Percentiles rank a stretch among this genome's conserved stretches.
Evolutionary conservation across 495 filamentous ascomycete species (phyloP).

Genomic region (Pseudomonodictys pantanalensis): DNA sequence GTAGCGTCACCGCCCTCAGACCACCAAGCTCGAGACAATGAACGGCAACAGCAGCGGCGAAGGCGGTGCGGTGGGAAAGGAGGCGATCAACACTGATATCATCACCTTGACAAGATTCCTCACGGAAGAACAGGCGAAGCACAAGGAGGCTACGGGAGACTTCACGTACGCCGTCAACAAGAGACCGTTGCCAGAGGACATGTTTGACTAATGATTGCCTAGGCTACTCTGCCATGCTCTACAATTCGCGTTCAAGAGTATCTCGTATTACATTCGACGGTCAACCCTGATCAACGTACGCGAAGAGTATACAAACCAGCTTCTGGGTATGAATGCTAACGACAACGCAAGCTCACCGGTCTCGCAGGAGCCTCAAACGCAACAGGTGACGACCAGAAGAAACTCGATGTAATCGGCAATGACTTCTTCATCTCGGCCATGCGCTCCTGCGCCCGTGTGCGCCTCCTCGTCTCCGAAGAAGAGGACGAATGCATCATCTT

Average conservation of each 20-base stretch:
- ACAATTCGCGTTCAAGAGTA: slow-evolving; percentile 99
- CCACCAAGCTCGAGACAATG: slow-evolving; percentile 17
- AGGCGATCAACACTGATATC: slow-evolving; percentile 92
- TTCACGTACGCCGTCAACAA: slow-evolving; percentile 67
- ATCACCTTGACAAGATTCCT: slow-evolving; percentile 92
- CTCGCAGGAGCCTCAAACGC: slow-evolving; percentile 92
- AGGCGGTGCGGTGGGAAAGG: slow-evolving; percentile 48
- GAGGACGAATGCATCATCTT: slow-evolving; percentile 91
- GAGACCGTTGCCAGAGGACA: neutral
- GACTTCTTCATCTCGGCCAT: slow-evolving; percentile 95
- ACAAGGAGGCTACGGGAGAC: slow-evolving; percentile 93
- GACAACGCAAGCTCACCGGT: slow-evolving; percentile 61
- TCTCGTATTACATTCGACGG: slow-evolving; percentile 98
- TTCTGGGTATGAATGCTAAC: slow-evolving; percentile 6
- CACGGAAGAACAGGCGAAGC: slow-evolving; percentile 90
- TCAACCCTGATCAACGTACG: slow-evolving; percentile 85
- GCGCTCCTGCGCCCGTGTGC: slow-evolving; percentile 83
- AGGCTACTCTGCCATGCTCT: slow-evolving; percentile 95
- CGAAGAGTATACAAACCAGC: neutral
- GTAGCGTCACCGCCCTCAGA: too few relatives aligned
- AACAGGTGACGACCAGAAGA: slow-evolving; percentile 98
- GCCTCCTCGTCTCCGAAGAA: slow-evolving; percentile 91
- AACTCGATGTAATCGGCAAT: slow-evolving; percentile 98
- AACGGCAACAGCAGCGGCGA: slow-evolving; percentile 41
- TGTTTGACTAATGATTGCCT: slow-evolving; percentile 6